Evolutionary conservation across 371 early-diverging fungal species (phyloP).

Genomic region (Mucor ambiguus): DNA sequence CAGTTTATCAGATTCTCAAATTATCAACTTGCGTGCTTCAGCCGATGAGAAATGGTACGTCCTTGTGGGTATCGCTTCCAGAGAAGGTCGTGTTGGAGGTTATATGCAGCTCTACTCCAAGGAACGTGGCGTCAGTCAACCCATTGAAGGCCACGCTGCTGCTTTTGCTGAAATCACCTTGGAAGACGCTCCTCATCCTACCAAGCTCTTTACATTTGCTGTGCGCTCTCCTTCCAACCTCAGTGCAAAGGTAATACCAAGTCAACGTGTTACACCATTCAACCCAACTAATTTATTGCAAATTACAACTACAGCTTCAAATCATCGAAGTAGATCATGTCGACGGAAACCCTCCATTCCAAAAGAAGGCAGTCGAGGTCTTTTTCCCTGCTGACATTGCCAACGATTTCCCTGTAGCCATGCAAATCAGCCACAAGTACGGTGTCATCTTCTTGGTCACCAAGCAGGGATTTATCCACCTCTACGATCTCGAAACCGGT

Average conservation of each 20-base stretch:
- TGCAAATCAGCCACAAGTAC: constrained; percentile 93
- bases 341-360: constrained; percentile 88
- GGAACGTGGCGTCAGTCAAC: constrained; percentile 92
- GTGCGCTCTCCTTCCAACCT: constrained; percentile 73
- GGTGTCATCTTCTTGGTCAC: constrained; percentile 94
- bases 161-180: constrained; percentile 90
- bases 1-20: constrained; percentile 83
- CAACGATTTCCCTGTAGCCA: constrained; percentile 95
- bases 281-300: constrained; percentile 2
- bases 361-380: constrained; percentile 91
- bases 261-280: neutral
- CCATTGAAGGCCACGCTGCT: constrained; percentile 97
- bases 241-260: constrained; percentile 69
- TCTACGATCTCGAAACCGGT: constrained; percentile 94
- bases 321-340: constrained; percentile 96
- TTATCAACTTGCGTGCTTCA: constrained; percentile 93
- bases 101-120: constrained; percentile 95
- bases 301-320: constrained; percentile 70
- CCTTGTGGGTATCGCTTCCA: constrained; percentile 92
- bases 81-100: constrained; percentile 90
- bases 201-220: constrained; percentile 93
- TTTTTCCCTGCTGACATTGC: constrained; percentile 95
- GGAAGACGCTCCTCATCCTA: constrained; percentile 76
- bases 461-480: constrained; percentile 96
- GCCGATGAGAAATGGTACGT: constrained; percentile 93